Percentiles rank a stretch among this genome's conserved stretches.
phyloP scores from a whole-genome alignment of 208 protist genomes.

The Trypanosoma congolense region DNA sequence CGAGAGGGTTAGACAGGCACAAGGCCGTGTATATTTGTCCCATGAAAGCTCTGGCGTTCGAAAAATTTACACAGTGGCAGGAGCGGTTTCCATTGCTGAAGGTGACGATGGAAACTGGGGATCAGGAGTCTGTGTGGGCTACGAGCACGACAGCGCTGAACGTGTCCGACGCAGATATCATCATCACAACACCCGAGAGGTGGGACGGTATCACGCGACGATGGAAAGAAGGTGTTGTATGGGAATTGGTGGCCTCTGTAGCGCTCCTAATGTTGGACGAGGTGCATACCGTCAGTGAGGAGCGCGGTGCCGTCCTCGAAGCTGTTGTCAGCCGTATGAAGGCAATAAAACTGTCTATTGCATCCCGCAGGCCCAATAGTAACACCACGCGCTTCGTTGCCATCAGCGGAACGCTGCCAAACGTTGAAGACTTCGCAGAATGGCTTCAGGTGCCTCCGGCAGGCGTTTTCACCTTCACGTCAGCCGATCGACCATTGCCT shows the following conservation, averaged over 20 bases:
- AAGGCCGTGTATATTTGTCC: constrained; percentile 91
- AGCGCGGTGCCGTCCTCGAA: constrained; percentile 88
- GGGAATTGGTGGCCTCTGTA: constrained; percentile 68
- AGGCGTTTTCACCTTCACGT: constrained; percentile 60
- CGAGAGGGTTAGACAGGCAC: no score
- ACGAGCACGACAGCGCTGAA: constrained; percentile 37
- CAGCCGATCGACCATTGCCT: constrained; percentile 71
- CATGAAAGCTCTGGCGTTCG: constrained; percentile 86
- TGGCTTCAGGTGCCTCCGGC: constrained; percentile 69
- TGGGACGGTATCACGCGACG: constrained; percentile 92
- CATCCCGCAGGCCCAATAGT: constrained; percentile 1
- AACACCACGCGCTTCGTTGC: constrained; percentile 69
- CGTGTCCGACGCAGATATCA: constrained; percentile 63
- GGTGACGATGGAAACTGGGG: constrained; percentile 93
- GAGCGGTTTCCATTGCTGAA: constrained; percentile 69
- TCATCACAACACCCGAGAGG: constrained; percentile 91
- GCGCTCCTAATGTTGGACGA: constrained; percentile 89
- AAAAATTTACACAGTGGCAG: constrained; percentile 78
- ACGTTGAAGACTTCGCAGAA: constrained; percentile 83
- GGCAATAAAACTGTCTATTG: constrained; percentile 40
- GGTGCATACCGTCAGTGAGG: constrained; percentile 90
- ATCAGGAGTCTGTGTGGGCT: constrained; percentile 70
- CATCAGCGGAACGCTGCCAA: constrained; percentile 91
- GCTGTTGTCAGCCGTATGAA: constrained; percentile 91
- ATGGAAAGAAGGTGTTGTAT: constrained; percentile 76